These are phyloP conservation scores for Hansenula sp. DNA, from an alignment of 1,139 yeast species.

Conservation along the genomic window DNA sequence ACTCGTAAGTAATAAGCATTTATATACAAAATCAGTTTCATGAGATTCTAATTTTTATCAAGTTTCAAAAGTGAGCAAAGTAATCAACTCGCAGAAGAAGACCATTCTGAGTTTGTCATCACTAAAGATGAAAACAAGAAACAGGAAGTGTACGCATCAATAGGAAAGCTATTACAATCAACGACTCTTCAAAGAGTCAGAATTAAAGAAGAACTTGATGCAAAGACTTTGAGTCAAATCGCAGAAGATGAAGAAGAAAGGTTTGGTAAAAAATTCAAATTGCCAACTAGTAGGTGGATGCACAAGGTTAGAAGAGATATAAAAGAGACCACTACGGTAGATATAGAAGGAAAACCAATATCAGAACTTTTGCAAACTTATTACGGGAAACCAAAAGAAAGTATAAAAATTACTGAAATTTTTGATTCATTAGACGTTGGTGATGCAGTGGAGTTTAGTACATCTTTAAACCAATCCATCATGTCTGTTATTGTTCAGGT, in stretches of 20 bases:
- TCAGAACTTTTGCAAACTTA: slow-evolving; percentile 4
- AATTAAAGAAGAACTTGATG: not conserved
- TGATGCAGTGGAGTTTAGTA: slow-evolving; percentile 40
- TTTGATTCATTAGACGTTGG: slow-evolving; percentile 35
- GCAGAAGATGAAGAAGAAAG: slow-evolving; percentile 18
- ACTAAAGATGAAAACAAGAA: not conserved
- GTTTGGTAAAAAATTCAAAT: slow-evolving; percentile 18
- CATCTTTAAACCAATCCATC: slow-evolving; percentile 29
- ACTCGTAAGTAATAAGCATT: too few species aligned
- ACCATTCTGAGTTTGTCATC: not conserved
- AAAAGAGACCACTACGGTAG: not conserved
- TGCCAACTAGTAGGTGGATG: slow-evolving; percentile 26
- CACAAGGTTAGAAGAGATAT: not conserved
- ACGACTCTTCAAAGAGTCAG: not conserved
- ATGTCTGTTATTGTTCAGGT: slow-evolving; percentile 40
- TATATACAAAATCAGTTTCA: too few species aligned
- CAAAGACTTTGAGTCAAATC: slow-evolving; percentile 4
- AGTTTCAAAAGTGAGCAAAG: too few species aligned
- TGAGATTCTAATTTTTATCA: too few species aligned
- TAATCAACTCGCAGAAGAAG: not conserved
- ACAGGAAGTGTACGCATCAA: not conserved
- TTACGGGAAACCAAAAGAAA: slow-evolving; percentile 12
- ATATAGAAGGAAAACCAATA: not conserved
- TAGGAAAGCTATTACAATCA: not conserved
- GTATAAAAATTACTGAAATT: slow-evolving; percentile 2